Evolutionary conservation across 192 early-diverging fungal species (phyloP).

Genomic region (Polychytrium aggregatum): DNA sequence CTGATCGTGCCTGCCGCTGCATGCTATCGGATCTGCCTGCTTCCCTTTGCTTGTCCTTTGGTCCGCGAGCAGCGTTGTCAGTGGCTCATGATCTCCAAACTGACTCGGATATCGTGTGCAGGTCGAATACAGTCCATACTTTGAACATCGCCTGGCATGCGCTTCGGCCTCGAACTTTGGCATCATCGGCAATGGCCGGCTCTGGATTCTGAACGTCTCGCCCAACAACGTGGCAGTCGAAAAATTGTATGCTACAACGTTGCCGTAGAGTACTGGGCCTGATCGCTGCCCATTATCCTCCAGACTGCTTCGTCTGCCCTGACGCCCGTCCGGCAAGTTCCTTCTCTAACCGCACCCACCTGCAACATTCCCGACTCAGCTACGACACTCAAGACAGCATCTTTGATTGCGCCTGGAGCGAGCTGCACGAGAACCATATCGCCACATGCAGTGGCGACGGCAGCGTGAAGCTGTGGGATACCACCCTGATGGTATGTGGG

Average conservation of each 20-base stretch:
- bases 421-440: constrained; percentile 89
- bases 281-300: not conserved
- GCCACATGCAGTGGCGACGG: constrained; percentile 89
- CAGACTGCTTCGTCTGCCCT: not conserved
- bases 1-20: not conserved
- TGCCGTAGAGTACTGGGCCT: not conserved
- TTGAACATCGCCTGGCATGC: constrained; percentile 74
- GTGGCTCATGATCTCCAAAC: no score
- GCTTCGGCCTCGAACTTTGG: constrained; percentile 93
- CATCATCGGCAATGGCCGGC: constrained; percentile 88
- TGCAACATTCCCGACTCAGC: constrained; percentile 18
- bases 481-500: constrained; percentile 60
- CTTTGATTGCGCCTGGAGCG: constrained; percentile 93
- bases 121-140: constrained; percentile 91
- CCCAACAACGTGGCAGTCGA: constrained; percentile 39
- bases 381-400: constrained; percentile 96
- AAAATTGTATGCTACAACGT: constrained; percentile 46
- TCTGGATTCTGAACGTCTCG: constrained; percentile 58
- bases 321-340: not conserved
- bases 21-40: not conserved
- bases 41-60: not conserved
- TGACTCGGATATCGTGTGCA: no score
- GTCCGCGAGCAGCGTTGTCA: not conserved
- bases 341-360: not conserved
- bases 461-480: constrained; percentile 89